phyloP scores from a whole-genome alignment of 176 grass and related monocot genomes.

The Hyparrhenia diplandra region DNA sequence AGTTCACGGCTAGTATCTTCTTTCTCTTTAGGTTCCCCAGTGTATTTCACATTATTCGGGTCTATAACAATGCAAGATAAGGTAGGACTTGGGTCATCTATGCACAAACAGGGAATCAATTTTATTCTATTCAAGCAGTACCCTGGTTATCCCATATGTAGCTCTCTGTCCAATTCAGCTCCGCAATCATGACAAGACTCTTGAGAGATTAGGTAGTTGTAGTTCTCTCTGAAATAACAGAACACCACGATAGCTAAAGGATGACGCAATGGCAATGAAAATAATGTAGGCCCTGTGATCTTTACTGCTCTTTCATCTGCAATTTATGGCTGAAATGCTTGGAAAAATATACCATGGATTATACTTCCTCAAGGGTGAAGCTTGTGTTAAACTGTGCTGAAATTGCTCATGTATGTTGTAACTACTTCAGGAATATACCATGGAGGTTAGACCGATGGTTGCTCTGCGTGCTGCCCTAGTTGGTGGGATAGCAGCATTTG shows the following conservation, averaged over 20 bases:
- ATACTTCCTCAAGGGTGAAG: not conserved
- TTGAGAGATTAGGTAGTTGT: not conserved
- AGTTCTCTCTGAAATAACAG: not conserved
- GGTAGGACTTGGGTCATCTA: not conserved
- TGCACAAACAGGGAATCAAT: not conserved
- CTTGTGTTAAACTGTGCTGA: not conserved
- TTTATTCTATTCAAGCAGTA: not conserved
- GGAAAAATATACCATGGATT: not conserved
- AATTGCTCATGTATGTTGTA: not conserved
- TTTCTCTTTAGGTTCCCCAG: not conserved
- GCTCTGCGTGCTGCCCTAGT: slow-evolving; percentile 85
- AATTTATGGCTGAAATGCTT: not conserved
- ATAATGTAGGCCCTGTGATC: not conserved
- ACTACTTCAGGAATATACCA: slow-evolving; percentile 39
- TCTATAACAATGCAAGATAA: not conserved
- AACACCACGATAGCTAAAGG: not conserved
- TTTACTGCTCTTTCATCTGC: not conserved
- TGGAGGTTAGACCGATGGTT: slow-evolving; percentile 76
- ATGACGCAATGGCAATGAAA: not conserved
- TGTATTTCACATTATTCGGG: too few relatives aligned
- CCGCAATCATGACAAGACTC: not conserved
- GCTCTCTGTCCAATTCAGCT: not conserved
- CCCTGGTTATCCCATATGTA: not conserved
- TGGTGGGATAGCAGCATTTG: slow-evolving; percentile 75
- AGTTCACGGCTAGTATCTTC: not conserved